These are phyloP conservation scores for Yarrowia galli DNA, from an alignment of 1,139 yeast genomes.

Conservation along the genomic window DNA sequence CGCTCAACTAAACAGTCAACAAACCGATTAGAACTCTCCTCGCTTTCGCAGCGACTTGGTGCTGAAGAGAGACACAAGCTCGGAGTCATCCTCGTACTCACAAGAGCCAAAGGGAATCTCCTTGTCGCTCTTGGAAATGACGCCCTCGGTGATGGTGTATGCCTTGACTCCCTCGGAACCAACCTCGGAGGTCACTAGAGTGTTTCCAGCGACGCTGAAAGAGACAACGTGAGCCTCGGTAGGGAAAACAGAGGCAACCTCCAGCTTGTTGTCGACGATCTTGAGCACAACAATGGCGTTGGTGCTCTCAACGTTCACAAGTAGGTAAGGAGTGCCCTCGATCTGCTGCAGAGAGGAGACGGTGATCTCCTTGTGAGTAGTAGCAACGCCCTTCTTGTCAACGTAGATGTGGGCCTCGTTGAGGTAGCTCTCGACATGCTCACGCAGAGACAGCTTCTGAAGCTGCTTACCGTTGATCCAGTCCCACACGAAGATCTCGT, in stretches of 20 bases:
- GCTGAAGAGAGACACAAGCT: slow-evolving; percentile 69
- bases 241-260: slow-evolving; percentile 40
- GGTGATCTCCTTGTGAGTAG: slow-evolving; percentile 64
- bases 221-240: slow-evolving; percentile 46
- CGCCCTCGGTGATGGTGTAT: slow-evolving; percentile 51
- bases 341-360: slow-evolving; percentile 73
- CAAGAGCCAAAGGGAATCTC: slow-evolving; percentile 42
- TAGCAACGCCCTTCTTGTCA: slow-evolving; percentile 51
- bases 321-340: slow-evolving; percentile 41
- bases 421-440: slow-evolving; percentile 43
- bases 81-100: slow-evolving; percentile 48
- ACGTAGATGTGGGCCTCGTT: slow-evolving; percentile 43
- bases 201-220: slow-evolving; percentile 49
- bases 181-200: slow-evolving; percentile 59
- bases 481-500: slow-evolving; percentile 76
- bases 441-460: slow-evolving; percentile 59
- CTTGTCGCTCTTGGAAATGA: slow-evolving; percentile 34
- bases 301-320: slow-evolving; percentile 58
- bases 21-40: slow-evolving; percentile 65
- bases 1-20: neutral
- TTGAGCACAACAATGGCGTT: slow-evolving; percentile 54
- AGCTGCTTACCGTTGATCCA: slow-evolving; percentile 64
- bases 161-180: slow-evolving; percentile 49
- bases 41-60: slow-evolving; percentile 76
- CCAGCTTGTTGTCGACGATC: slow-evolving; percentile 41